These are phyloP conservation scores for Termitomyces sp. DNA, from an alignment of 768 basidiomycete genomes.

Conservation along the genomic window DNA sequence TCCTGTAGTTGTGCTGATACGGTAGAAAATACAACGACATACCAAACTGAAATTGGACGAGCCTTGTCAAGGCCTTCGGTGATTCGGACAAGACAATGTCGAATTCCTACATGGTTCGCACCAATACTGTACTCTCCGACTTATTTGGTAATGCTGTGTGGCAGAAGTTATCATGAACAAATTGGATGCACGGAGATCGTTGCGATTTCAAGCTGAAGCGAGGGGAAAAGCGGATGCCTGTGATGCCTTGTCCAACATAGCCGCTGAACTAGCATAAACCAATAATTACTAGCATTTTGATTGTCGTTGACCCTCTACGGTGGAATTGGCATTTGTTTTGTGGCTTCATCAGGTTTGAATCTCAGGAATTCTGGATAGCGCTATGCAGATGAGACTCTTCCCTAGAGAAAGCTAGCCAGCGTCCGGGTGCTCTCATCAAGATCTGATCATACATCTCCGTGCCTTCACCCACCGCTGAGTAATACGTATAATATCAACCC, in stretches of 20 bases:
- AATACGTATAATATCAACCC: too few relatives aligned
- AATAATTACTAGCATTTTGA: neutral
- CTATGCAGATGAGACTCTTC: too few relatives aligned
- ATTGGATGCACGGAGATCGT: neutral
- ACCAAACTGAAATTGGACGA: neutral
- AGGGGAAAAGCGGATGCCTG: neutral
- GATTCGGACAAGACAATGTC: neutral
- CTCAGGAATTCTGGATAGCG: too few relatives aligned
- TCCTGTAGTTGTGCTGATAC: neutral
- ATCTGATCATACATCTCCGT: too few relatives aligned
- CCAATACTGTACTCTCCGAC: neutral
- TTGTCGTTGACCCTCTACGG: too few relatives aligned
- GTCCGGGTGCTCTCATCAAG: too few relatives aligned
- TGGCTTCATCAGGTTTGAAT: too few relatives aligned
- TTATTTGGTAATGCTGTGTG: neutral
- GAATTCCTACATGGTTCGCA: neutral
- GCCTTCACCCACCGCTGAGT: too few relatives aligned
- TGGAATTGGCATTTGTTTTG: too few relatives aligned
- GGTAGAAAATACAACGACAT: neutral
- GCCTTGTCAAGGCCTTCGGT: neutral
- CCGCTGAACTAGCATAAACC: neutral
- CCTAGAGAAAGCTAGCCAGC: too few relatives aligned
- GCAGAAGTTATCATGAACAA: neutral
- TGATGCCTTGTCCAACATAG: neutral
- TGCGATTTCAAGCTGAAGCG: neutral